Evolutionary conservation across 1,284 basidiomycete species (phyloP).

Genomic region (Rhodotorula sp.): DNA sequence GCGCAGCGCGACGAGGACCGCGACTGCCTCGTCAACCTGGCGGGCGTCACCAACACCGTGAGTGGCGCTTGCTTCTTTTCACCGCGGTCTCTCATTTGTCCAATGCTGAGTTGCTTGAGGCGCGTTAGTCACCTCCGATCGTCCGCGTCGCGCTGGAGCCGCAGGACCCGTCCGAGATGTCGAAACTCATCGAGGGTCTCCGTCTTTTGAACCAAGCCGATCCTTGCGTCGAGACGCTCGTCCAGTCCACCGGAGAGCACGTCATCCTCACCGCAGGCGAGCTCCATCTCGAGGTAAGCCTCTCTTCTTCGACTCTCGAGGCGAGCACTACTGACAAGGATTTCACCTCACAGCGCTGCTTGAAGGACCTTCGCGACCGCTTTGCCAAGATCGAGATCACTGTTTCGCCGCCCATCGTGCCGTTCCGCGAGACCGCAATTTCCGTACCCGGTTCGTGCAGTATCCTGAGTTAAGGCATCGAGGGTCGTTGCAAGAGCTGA

Average conservation of each 20-base stretch:
- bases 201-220: conserved; percentile 91
- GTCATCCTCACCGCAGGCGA: conserved; percentile 97
- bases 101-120: conserved; percentile 45
- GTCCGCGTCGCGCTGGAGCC: conserved; percentile 95
- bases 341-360: conserved; percentile 66
- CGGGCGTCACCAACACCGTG: conserved; percentile 69
- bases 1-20: conserved; percentile 52
- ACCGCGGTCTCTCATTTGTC: conserved; percentile 8
- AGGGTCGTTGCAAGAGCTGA: not conserved
- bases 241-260: conserved; percentile 95
- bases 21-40: conserved; percentile 72
- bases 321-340: not conserved
- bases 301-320: too few species aligned
- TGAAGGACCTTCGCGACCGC: conserved; percentile 90
- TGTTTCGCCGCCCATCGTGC: conserved; percentile 91
- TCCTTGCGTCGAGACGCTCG: conserved; percentile 94
- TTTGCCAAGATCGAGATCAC: conserved; percentile 93
- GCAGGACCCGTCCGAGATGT: conserved; percentile 80
- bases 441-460: conserved; percentile 63
- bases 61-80: conserved; percentile 42
- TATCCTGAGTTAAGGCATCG: not conserved
- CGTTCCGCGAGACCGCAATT: conserved; percentile 93
- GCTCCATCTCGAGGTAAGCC: conserved; percentile 81
- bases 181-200: conserved; percentile 81
- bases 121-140: conserved; percentile 78